Conservation (phyloP, 495 filamentous ascomycete species). For the Evernia prunastri region DNA sequence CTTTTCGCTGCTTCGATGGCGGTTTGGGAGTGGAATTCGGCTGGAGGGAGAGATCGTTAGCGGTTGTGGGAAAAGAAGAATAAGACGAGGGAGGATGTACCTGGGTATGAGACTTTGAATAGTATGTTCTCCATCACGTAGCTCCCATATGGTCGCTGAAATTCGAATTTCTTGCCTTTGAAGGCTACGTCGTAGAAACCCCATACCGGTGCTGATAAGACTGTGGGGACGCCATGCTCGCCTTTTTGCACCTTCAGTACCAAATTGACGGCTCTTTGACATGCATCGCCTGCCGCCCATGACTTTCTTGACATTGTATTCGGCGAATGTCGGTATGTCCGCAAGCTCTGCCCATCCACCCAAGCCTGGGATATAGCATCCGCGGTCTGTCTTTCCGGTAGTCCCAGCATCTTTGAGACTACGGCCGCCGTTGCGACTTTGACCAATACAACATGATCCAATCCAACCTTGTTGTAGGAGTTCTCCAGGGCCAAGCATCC, state of each 20-base stretch:
- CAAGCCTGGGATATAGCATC: constrained; percentile 95
- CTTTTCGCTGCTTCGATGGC: constrained; percentile 90
- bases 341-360: constrained; percentile 92
- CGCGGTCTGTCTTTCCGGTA: constrained; percentile 82
- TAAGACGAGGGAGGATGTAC: constrained; percentile 44
- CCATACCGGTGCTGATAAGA: constrained; percentile 89
- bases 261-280: constrained; percentile 92
- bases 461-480: constrained; percentile 94
- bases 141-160: constrained; percentile 92
- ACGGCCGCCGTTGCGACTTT: constrained; percentile 96
- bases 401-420: constrained; percentile 85
- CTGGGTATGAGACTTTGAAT: constrained; percentile 98
- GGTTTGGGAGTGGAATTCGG: constrained; percentile 98
- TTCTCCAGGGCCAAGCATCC: constrained; percentile 94
- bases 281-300: constrained; percentile 97
- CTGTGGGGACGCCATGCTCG: constrained; percentile 83
- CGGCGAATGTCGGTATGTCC: constrained; percentile 92
- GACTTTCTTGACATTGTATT: constrained; percentile 99
- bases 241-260: constrained; percentile 89
- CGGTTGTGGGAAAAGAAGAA: background rate
- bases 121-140: constrained; percentile 99
- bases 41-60: constrained; percentile 37
- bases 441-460: constrained; percentile 96
- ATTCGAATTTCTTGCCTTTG: constrained; percentile 89
- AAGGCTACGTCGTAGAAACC: constrained; percentile 98